Evolutionary conservation across 2,329 filamentous ascomycete species (phyloP), one percentile per base, ranked within the genome.

Genomic region (Calcarisporium arbuscula): DNA sequence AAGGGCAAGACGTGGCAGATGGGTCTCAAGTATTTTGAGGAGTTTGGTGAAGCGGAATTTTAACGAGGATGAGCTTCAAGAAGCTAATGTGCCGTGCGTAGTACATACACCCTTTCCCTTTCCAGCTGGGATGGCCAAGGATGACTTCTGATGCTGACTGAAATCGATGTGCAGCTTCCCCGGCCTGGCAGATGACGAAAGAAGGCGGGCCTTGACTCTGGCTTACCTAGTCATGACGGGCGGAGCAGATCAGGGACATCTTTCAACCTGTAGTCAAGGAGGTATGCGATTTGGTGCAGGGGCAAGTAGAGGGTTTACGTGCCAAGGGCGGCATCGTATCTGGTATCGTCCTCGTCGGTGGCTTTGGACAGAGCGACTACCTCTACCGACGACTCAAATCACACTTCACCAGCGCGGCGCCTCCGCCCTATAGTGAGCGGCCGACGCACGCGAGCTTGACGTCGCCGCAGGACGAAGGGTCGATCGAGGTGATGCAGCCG

Each of bases 21-120:
- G 77, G 85, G 80, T 3, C 64, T 89, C 32, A 74, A 77, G 36
- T 88, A 87, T 51, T 90, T 87, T 56, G 85, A 90, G 49, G 83
- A 89, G 52, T 88, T 86, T 52, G n/a, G 83, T 90, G 11, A 90
- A 90, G 60, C 73, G 85, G 11, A 88, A 87, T 50, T 90, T 89
- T 53, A 82, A 85, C 52, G 80, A 85, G 48, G 82, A 86, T 30
- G 83, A 87, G 50, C 76, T 84, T 43, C 71, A 79, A 32, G 84
- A 89, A 53, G 75, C 88, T 39, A 87, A 87, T 38, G 74, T 89
- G 5, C 84, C 84, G 72, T 77, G 59, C 45, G 72, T 68, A 0
- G 5, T 1, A 7, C 1, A 19, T 17, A 6, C 9, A 6, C 19
- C 14, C 15, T 22, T 5, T 32, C 32, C 9, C 16, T 28, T n/a